These are phyloP conservation scores for Boeremia exigua DNA, from an alignment of 2,329 filamentous ascomycete species.

Conservation along the genomic window DNA sequence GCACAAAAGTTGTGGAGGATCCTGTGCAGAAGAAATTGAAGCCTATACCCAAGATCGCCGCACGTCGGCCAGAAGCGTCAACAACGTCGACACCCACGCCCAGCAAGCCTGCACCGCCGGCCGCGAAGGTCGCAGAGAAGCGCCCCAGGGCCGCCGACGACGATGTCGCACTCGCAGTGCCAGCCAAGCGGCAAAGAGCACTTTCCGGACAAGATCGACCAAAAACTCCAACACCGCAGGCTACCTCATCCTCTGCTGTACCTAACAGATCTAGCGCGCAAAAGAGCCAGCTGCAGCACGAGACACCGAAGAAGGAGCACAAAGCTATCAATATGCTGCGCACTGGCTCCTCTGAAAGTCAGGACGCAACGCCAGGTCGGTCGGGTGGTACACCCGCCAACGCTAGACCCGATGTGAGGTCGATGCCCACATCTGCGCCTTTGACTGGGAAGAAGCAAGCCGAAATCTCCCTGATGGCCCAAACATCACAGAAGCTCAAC, in stretches of 20 bases:
- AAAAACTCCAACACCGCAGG: slow-evolving; percentile 39
- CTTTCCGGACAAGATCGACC: slow-evolving; percentile 39
- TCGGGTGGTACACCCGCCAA: slow-evolving; percentile 39
- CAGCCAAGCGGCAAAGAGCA: slow-evolving; percentile 44
- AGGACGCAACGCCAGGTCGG: slow-evolving; percentile 44
- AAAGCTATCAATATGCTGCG: slow-evolving; percentile 47
- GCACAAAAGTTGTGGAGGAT: slow-evolving; percentile 23
- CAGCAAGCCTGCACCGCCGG: slow-evolving; percentile 17
- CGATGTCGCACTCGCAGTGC: slow-evolving; percentile 35
- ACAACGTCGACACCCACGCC: slow-evolving; percentile 20
- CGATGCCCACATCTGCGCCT: slow-evolving; percentile 39
- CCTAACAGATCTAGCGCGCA: slow-evolving; percentile 40
- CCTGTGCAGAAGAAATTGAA: slow-evolving; percentile 37
- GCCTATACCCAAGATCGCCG: slow-evolving; percentile 32
- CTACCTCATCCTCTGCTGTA: slow-evolving; percentile 35
- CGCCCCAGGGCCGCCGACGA: slow-evolving; percentile 41
- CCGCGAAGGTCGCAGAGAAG: slow-evolving; percentile 40
- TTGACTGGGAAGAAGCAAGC: slow-evolving; percentile 39
- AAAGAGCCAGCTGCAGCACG: slow-evolving; percentile 35
- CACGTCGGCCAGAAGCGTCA: slow-evolving; percentile 32
- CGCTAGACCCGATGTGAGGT: slow-evolving; percentile 31
- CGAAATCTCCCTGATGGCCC: slow-evolving; percentile 46
- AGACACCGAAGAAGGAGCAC: slow-evolving; percentile 46
- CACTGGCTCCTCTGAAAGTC: slow-evolving; percentile 42
- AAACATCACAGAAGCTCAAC: slow-evolving; percentile 50